Conservation (phyloP, 441 rosid species). For the Biscutella laevigata region DNA sequence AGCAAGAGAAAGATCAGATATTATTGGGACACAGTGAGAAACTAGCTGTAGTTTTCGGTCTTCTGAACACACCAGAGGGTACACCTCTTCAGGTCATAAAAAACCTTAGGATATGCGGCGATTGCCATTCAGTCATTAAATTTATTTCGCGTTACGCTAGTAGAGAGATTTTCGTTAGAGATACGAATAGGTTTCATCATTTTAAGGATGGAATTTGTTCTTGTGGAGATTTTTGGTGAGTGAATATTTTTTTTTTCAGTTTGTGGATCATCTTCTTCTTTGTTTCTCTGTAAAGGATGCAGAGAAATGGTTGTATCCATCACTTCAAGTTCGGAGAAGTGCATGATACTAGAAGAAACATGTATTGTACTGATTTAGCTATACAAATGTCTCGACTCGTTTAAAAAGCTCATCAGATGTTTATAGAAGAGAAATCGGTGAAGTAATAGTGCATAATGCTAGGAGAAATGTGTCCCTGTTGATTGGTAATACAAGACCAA, state of each 20-base stretch:
- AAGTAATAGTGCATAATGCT: neutral
- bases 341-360: neutral
- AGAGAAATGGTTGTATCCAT: no score
- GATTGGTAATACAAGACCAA: no score
- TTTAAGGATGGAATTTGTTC: constrained; percentile 54
- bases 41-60: constrained; percentile 50
- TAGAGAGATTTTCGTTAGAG: constrained; percentile 46
- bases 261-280: no score
- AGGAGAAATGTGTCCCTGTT: neutral
- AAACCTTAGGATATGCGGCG: constrained; percentile 60
- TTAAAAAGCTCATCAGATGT: neutral
- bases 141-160: constrained; percentile 37
- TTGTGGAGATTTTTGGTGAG: constrained; percentile 49
- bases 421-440: neutral
- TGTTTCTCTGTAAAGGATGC: no score
- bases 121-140: constrained; percentile 52
- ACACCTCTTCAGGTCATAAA: constrained; percentile 45
- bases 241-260: no score
- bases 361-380: neutral
- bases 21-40: constrained; percentile 57
- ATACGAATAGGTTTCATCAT: no score
- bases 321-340: no score
- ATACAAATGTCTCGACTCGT: neutral
- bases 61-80: constrained; percentile 43
- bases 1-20: constrained; percentile 49